phyloP scores from a whole-genome alignment of 805 yeast genomes.

The Yarrowia sp. region DNA sequence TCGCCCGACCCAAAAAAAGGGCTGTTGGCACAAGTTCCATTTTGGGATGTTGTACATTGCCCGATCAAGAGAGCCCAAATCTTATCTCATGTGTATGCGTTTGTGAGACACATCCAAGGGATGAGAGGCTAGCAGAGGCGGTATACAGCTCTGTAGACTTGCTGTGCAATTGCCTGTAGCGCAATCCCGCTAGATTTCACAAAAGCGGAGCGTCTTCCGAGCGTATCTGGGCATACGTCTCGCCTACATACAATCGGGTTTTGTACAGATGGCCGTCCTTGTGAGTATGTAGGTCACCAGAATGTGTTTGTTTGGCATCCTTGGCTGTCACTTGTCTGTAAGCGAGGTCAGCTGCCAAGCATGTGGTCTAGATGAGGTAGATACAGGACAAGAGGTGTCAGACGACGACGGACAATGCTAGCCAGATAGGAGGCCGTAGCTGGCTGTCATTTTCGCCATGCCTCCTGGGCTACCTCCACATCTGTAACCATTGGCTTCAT shows the following conservation, averaged over 20 bases:
- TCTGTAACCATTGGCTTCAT: not conserved
- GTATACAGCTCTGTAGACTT: not conserved
- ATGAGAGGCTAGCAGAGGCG: not conserved
- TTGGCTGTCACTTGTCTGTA: not conserved
- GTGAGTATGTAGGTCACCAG: not conserved
- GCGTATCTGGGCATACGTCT: not conserved
- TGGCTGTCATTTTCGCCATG: too few relatives aligned
- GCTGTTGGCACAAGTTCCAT: not conserved
- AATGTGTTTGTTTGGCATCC: not conserved
- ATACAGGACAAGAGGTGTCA: not conserved
- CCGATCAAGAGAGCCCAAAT: not conserved
- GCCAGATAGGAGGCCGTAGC: too few relatives aligned
- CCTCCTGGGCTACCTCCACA: too few relatives aligned
- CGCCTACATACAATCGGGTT: not conserved
- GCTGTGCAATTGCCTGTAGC: not conserved
- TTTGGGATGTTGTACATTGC: slow-evolving; percentile 13
- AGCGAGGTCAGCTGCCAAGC: not conserved
- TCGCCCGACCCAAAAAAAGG: not conserved
- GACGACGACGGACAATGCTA: too few relatives aligned
- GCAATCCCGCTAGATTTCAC: not conserved
- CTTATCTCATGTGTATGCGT: not conserved
- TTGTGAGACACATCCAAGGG: not conserved
- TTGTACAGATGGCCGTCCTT: not conserved
- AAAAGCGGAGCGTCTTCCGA: not conserved
- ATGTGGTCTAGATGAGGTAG: not conserved